These are phyloP conservation scores for Myriosclerotinia duriaeana DNA, from an alignment of 2,329 filamentous ascomycete species.

Conservation along the genomic window DNA sequence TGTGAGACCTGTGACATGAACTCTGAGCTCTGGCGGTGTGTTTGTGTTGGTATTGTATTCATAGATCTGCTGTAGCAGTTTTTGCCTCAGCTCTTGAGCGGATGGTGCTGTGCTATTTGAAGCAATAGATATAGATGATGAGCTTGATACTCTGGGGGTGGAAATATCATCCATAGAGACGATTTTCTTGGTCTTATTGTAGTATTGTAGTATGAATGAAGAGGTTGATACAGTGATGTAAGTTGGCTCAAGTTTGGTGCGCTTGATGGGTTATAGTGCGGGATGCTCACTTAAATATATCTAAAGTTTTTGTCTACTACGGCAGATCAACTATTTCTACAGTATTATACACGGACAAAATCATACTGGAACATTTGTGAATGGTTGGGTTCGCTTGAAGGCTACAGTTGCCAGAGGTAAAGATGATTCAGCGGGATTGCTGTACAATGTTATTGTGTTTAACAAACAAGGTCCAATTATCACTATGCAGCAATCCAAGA, in stretches of 20 bases:
- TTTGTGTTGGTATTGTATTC: constrained; percentile 7
- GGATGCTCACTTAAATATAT: not conserved
- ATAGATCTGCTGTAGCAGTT: not conserved
- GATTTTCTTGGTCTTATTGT: not conserved
- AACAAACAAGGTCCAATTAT: not conserved
- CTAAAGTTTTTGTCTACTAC: not conserved
- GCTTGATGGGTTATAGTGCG: not conserved
- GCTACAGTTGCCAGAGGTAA: no score
- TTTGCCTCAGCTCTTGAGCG: not conserved
- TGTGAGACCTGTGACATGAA: constrained; percentile 17
- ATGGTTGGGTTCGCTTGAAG: not conserved
- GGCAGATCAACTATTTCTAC: not conserved
- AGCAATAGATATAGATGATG: not conserved
- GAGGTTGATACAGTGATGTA: no score
- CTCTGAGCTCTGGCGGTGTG: constrained; percentile 3
- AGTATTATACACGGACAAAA: not conserved
- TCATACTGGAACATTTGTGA: not conserved
- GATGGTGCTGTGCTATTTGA: not conserved
- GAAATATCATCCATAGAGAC: not conserved
- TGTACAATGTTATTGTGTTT: not conserved
- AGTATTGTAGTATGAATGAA: not conserved
- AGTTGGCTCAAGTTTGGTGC: not conserved
- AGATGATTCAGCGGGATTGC: not conserved
- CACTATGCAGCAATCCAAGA: not conserved
- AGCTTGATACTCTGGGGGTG: not conserved